Percentiles rank a stretch among this genome's conserved stretches.
phyloP scores from a whole-genome alignment of 179 eudicot species.

The Heliamphora pulchella region DNA sequence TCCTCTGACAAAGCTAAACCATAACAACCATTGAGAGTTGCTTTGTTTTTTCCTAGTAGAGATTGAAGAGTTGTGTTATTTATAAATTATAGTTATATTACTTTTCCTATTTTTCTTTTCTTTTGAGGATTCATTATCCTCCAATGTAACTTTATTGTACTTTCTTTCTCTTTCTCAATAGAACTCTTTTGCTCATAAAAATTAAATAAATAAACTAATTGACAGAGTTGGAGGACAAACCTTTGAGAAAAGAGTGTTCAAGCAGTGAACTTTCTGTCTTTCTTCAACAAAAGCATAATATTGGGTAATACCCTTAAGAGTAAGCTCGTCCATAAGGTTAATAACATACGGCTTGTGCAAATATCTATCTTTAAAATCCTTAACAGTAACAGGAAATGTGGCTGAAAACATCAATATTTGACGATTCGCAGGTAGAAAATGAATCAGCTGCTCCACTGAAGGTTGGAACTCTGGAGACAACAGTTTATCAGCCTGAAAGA shows the following conservation, averaged over 20 bases:
- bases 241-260: constrained; percentile 89
- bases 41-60: too few species aligned
- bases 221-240: constrained; percentile 28
- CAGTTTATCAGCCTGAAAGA: constrained; percentile 75
- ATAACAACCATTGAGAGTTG: too few species aligned
- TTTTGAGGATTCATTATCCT: too few species aligned
- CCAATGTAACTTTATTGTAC: too few species aligned
- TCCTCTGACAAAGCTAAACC: too few species aligned
- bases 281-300: constrained; percentile 92
- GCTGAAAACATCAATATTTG: constrained; percentile 92
- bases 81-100: too few species aligned
- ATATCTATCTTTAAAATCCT: constrained; percentile 76
- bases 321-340: constrained; percentile 92
- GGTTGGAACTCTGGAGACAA: constrained; percentile 87
- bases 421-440: constrained; percentile 55
- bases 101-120: too few species aligned
- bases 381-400: constrained; percentile 87
- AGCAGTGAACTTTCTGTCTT: constrained; percentile 90
- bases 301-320: constrained; percentile 88
- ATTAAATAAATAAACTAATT: too few species aligned
- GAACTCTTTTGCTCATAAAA: too few species aligned
- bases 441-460: constrained; percentile 67
- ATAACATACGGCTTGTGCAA: constrained; percentile 69
- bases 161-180: too few species aligned
- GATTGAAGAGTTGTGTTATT: too few species aligned